phyloP scores from a whole-genome alignment of 2,329 filamentous ascomycete genomes.

The Exophiala sp. region DNA sequence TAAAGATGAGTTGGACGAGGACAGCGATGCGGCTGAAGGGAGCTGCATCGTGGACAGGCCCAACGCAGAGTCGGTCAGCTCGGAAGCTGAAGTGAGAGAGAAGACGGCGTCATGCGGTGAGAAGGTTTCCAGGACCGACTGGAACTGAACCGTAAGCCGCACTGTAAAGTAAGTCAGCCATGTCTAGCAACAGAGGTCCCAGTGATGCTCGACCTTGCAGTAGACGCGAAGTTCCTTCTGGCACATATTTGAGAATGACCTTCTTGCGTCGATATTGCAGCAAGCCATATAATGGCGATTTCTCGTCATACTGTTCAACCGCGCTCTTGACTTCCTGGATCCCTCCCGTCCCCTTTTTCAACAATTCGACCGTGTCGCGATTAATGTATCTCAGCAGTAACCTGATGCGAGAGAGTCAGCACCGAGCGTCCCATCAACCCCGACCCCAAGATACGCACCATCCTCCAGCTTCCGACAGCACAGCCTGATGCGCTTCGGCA shows the following conservation, averaged over 20 bases:
- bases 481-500: constrained; percentile 76
- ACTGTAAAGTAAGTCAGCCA: constrained; percentile 47
- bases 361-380: constrained; percentile 78
- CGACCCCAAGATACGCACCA: constrained; percentile 60
- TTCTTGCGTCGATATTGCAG: constrained; percentile 83
- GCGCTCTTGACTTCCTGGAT: constrained; percentile 75
- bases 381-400: constrained; percentile 87
- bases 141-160: constrained; percentile 67
- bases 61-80: constrained; percentile 80
- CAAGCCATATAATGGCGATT: constrained; percentile 85
- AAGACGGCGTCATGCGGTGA: constrained; percentile 82
- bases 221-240: constrained; percentile 81
- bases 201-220: constrained; percentile 64
- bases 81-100: constrained; percentile 65
- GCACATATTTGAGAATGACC: constrained; percentile 86
- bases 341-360: constrained; percentile 71
- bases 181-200: neutral
- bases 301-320: constrained; percentile 72
- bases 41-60: constrained; percentile 85
- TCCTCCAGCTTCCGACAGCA: constrained; percentile 77
- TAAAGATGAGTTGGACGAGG: constrained; percentile 75
- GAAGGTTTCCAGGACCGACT: constrained; percentile 60
- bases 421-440: neutral
- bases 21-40: constrained; percentile 77
- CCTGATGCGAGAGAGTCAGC: constrained; percentile 49